Base-by-base conservation (phyloP, 1,139 yeast genomes). In the Casaregolazyma suthepensis region DNA sequence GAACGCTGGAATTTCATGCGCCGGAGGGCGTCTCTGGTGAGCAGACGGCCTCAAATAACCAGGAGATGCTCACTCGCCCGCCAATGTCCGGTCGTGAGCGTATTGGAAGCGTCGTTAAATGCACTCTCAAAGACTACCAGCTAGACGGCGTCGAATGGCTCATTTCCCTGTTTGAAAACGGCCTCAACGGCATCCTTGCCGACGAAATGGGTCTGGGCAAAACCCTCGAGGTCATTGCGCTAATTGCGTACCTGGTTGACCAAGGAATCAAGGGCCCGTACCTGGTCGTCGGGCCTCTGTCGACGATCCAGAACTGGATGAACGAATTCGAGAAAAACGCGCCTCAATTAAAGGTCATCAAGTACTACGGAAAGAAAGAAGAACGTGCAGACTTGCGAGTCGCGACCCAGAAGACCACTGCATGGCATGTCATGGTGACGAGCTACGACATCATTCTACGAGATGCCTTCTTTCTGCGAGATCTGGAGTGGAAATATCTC, bases 191-290 rank as follows among this genome's bases (percentile, higher is more conserved):
- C 2, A 90, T 93, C 38, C 72, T 93, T 31, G 98, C 98, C 0
- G 98, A 93, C 69, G 98, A 91, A 68, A 93, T 91, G 98, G 98
- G 98, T 0, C 73, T 90, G 44, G 98, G 99, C n/a, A 91, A 91
- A 66, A 93, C 98, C 0, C 70, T 91, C 12, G 96, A 91, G 67
- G 85, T 94, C 47, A 87, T 93, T 54, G 78, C 96, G 0, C 76
- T 91, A 58, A 64, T 91, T 13, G 81, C 89, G 10, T 88, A 85
- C 65, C 73, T 93, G 46, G 79, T 86, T 46, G 96, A 89, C 61
- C 82, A 88, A 65, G 91, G 87, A 2, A 80, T 89, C 1, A 69
- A 71, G 22, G 98, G 98, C 0, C 96, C 97, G 0, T 91, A 88
- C 64, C 71, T 93, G 45, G 77, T 93, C 46, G 89, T 90, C 29